A percentile compares a stretch with the other conserved stretches of the same genome.
Evolutionary conservation across 1,284 basidiomycete genomes (phyloP).

Genomic region (Marasmius fiardii): DNA sequence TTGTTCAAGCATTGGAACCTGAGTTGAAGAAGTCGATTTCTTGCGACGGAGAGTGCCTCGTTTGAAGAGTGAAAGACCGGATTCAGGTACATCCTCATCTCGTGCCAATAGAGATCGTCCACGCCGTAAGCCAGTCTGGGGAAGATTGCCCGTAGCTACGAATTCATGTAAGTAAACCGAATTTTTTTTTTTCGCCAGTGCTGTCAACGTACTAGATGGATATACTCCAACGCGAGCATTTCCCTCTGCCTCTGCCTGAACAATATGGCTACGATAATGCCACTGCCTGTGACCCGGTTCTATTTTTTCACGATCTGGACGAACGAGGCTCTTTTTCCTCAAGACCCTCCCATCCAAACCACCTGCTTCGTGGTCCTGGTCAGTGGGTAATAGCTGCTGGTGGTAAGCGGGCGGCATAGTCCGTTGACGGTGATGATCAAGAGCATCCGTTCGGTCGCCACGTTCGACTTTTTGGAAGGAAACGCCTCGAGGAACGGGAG

Average conservation of each 20-base stretch:
- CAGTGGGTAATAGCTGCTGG: conserved; percentile 40
- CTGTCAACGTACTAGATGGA: conserved; percentile 72
- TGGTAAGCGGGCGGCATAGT: conserved; percentile 53
- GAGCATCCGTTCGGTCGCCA: conserved; percentile 55
- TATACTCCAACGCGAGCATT: conserved; percentile 60
- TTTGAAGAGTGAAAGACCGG: conserved; percentile 85
- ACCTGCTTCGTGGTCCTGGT: conserved; percentile 44
- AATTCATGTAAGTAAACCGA: not conserved
- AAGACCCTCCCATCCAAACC: conserved; percentile 42
- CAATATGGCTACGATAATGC: conserved; percentile 92
- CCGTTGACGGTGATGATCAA: conserved; percentile 51
- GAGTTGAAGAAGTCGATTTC: conserved; percentile 42
- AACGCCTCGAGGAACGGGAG: conserved; percentile 36
- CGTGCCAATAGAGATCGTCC: conserved; percentile 86
- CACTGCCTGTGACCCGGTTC: conserved; percentile 94
- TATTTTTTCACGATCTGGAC: conserved; percentile 95
- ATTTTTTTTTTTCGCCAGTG: not conserved
- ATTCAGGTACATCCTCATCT: conserved; percentile 85
- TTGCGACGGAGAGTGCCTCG: conserved; percentile 76
- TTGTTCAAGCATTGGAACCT: conserved; percentile 31
- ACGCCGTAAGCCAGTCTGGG: conserved; percentile 64
- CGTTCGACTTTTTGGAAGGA: conserved; percentile 67
- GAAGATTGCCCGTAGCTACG: conserved; percentile 85
- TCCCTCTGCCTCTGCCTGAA: conserved; percentile 72
- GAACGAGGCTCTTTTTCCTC: conserved; percentile 93